Percentiles rank a stretch among this genome's conserved stretches.
Conservation (phyloP, 139 green algal genomes). For the Tetraselmis chui region DNA sequence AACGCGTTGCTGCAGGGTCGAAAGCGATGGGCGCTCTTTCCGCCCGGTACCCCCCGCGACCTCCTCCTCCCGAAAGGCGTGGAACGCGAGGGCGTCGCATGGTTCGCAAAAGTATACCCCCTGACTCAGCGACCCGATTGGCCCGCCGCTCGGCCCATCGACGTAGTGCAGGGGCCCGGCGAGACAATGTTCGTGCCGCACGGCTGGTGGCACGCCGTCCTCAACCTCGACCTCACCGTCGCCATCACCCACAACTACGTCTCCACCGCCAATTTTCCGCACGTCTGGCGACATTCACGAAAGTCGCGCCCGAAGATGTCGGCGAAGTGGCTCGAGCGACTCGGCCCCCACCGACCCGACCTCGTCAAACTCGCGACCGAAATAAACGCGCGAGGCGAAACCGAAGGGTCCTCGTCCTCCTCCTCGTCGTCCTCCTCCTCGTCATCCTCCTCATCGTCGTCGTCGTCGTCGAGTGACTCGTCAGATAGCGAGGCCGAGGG, state of each 20-base stretch:
- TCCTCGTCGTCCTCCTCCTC: constrained; percentile 17
- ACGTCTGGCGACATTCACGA: constrained; percentile 54
- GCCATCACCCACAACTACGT: constrained; percentile 75
- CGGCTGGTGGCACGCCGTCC: constrained; percentile 73
- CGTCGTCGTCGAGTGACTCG: not conserved
- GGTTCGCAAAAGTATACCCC: constrained; percentile 67
- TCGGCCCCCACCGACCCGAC: constrained; percentile 49
- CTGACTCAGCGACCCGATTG: constrained; percentile 45
- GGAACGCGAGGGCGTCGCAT: constrained; percentile 67
- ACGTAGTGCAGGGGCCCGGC: constrained; percentile 46
- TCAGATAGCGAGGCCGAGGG: not conserved
- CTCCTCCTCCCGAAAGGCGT: constrained; percentile 54
- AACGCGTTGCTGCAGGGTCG: constrained; percentile 67
- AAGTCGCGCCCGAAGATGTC: constrained; percentile 72
- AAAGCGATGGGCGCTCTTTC: constrained; percentile 79
- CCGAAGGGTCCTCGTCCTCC: constrained; percentile 18
- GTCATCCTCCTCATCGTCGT: constrained; percentile 19
- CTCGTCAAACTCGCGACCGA: constrained; percentile 42
- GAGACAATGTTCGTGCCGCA: constrained; percentile 70
- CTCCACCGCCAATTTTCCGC: constrained; percentile 58
- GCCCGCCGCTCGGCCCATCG: constrained; percentile 40
- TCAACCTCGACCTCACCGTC: constrained; percentile 72
- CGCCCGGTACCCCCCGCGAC: constrained; percentile 33
- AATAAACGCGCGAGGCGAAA: constrained; percentile 10
- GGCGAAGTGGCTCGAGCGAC: constrained; percentile 45